Evolutionary conservation across 106 monocot genomes (phyloP).

Genomic region (Agapanthus africanus): DNA sequence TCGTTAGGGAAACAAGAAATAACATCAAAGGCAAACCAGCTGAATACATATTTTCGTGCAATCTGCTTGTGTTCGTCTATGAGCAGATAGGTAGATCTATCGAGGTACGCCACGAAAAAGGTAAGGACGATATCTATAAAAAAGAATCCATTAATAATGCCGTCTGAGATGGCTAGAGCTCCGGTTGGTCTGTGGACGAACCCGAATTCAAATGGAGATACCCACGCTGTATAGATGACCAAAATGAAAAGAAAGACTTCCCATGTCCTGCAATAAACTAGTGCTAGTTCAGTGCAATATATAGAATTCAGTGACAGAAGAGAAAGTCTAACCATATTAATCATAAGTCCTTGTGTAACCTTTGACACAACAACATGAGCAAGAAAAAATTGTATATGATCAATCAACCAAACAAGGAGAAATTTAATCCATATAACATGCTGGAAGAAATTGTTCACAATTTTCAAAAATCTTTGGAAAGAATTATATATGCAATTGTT

Average conservation of each 20-base stretch:
- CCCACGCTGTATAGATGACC: constrained; percentile 85
- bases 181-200: constrained; percentile 34
- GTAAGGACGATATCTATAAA: constrained; percentile 76
- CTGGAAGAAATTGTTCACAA: neutral
- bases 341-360: no score
- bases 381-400: neutral
- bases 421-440: neutral
- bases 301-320: neutral
- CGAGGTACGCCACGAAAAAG: constrained; percentile 83
- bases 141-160: constrained; percentile 83
- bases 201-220: constrained; percentile 86
- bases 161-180: constrained; percentile 49
- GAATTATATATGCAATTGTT: neutral
- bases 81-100: constrained; percentile 56
- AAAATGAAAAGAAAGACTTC: constrained; percentile 59
- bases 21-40: constrained; percentile 72
- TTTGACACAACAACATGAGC: no score
- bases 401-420: neutral
- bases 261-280: constrained; percentile 50
- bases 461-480: neutral
- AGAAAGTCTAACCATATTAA: neutral
- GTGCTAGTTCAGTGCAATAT: neutral
- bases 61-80: constrained; percentile 59
- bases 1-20: constrained; percentile 68
- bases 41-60: constrained; percentile 48